These are phyloP conservation scores for Volvox reticuliferus DNA, from an alignment of 139 green algal genomes.

Conservation along the genomic window DNA sequence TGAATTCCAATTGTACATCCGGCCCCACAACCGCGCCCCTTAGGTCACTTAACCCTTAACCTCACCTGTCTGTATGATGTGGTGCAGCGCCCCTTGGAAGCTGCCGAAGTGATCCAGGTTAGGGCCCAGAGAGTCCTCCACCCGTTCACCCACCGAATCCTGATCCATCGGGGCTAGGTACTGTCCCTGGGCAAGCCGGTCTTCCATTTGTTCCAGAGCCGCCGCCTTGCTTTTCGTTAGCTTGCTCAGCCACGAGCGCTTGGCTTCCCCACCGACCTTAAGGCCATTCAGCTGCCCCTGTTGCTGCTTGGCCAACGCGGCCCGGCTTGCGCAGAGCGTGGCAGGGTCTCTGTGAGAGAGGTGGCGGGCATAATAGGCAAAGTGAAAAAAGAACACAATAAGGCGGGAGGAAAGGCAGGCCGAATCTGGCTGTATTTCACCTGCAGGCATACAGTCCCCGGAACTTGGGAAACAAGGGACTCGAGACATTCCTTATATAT, in stretches of 20 bases:
- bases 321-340: not conserved
- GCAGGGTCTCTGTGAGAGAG: not conserved
- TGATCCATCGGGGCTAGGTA: slow-evolving; percentile 40
- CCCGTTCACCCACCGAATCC: not conserved
- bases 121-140: slow-evolving; percentile 25
- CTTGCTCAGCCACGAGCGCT: slow-evolving; percentile 43
- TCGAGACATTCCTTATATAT: too few relatives aligned
- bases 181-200: not conserved
- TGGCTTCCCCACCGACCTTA: slow-evolving; percentile 16
- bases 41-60: not conserved
- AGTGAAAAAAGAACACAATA: too few relatives aligned
- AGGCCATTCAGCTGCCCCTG: not conserved
- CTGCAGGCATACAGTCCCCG: too few relatives aligned
- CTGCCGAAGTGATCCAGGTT: slow-evolving; percentile 30
- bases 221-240: slow-evolving; percentile 19
- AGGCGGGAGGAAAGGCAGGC: too few relatives aligned
- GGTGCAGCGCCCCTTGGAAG: slow-evolving; percentile 45
- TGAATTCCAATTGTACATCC: too few relatives aligned
- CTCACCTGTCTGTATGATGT: slow-evolving; percentile 38
- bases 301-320: not conserved
- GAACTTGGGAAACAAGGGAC: too few relatives aligned
- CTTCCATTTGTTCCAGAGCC: slow-evolving; percentile 1
- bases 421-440: too few relatives aligned
- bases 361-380: not conserved
- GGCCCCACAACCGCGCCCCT: too few relatives aligned